Percentiles rank a stretch among this genome's conserved stretches.
These are phyloP conservation scores for Cryptosporidium sp. DNA, from an alignment of 169 alveolate species.

Conservation along the genomic window DNA sequence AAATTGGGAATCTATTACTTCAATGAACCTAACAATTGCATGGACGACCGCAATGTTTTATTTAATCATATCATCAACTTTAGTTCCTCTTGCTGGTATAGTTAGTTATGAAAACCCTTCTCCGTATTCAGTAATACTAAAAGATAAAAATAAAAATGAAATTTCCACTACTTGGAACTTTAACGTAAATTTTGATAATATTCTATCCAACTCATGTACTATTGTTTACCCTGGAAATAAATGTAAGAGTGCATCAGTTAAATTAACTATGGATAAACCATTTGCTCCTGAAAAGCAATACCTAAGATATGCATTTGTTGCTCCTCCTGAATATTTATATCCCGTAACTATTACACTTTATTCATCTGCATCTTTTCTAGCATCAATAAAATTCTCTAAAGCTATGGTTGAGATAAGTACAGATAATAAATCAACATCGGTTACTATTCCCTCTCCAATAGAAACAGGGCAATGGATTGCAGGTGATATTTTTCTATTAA, in stretches of 20 bases:
- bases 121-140: conserved; percentile 4
- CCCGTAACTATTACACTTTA: conserved; percentile 57
- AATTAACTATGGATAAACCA: conserved; percentile 2
- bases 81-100: conserved; percentile 59
- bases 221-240: conserved; percentile 17
- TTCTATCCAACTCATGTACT: conserved; percentile 50
- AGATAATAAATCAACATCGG: not conserved
- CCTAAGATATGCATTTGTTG: conserved; percentile 56
- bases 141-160: not conserved
- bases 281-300: conserved; percentile 41
- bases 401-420: conserved; percentile 19
- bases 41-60: conserved; percentile 67
- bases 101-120: conserved; percentile 12
- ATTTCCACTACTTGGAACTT: conserved; percentile 51
- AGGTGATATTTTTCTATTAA: conserved; percentile 52
- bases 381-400: conserved; percentile 23
- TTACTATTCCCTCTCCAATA: conserved; percentile 32
- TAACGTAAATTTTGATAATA: conserved; percentile 21
- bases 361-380: conserved; percentile 48
- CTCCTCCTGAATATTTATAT: conserved; percentile 43
- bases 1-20: conserved; percentile 63
- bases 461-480: conserved; percentile 67
- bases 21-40: conserved; percentile 57
- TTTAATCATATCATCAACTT: conserved; percentile 38
- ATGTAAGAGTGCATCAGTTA: conserved; percentile 47